Percentiles rank a stretch among this genome's conserved stretches.
phyloP scores from a whole-genome alignment of 176 grass and related monocot species.

The Phoenix roebelenii region DNA sequence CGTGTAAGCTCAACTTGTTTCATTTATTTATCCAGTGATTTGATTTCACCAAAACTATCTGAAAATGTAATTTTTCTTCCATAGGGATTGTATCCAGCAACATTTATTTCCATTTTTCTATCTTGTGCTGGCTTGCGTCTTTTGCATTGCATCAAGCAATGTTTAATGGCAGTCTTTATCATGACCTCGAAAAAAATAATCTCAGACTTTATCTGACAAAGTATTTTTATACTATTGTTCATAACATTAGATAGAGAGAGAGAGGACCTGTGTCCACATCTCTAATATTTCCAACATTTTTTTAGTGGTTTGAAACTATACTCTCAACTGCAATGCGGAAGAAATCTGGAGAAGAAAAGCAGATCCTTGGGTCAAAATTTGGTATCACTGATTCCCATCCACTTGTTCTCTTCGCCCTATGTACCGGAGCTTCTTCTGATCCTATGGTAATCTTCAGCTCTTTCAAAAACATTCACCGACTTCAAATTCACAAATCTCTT shows the following conservation, averaged over 20 bases:
- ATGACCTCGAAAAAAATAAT: too few relatives aligned
- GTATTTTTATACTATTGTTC: too few relatives aligned
- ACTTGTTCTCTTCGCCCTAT: constrained; percentile 68
- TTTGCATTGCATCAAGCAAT: too few relatives aligned
- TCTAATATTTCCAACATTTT: neutral
- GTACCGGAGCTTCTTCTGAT: constrained; percentile 77
- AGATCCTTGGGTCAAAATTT: constrained; percentile 49
- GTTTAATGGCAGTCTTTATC: too few relatives aligned
- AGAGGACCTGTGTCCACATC: too few relatives aligned
- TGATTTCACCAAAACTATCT: neutral
- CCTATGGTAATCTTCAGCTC: constrained; percentile 45
- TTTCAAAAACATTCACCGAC: neutral
- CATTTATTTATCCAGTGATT: neutral
- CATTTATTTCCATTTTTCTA: too few relatives aligned
- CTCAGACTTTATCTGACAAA: too few relatives aligned
- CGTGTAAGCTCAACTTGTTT: constrained; percentile 40
- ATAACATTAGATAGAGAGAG: too few relatives aligned
- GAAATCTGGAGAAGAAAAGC: constrained; percentile 74
- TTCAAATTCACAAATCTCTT: neutral
- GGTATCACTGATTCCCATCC: constrained; percentile 49
- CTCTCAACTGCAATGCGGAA: constrained; percentile 61
- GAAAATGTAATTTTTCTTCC: too few relatives aligned
- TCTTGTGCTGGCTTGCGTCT: too few relatives aligned
- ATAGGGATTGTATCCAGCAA: too few relatives aligned
- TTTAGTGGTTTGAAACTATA: constrained; percentile 80